A percentile compares a stretch with the other conserved stretches of the same genome.
Conservation (phyloP, 306 rosid genomes). For the Cucumis hystrix region DNA sequence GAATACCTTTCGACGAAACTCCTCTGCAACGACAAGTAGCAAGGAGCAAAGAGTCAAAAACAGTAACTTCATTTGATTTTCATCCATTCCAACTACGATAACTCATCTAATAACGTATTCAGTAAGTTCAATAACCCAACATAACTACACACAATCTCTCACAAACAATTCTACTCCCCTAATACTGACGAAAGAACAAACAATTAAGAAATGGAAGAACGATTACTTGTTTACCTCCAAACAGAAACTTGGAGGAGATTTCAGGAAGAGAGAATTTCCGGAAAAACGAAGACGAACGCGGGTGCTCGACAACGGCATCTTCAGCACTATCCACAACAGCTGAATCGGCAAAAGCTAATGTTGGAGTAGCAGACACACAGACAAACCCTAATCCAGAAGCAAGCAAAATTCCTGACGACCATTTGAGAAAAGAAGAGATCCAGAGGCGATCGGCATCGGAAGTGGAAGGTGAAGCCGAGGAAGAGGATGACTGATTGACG, state of each 20-base stretch:
- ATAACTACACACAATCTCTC: background rate
- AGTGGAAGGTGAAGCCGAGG: slow-evolving; percentile 7
- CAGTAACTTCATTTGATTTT: background rate
- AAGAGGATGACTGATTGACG: slow-evolving; percentile 2
- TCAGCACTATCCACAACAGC: slow-evolving; percentile 10
- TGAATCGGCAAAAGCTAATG: slow-evolving; percentile 18
- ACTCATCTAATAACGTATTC: background rate
- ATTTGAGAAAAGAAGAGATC: slow-evolving; percentile 14
- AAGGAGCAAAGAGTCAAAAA: background rate
- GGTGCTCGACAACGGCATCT: background rate
- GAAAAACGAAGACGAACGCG: slow-evolving; percentile 13
- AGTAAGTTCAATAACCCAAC: background rate
- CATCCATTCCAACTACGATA: background rate
- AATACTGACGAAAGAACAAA: background rate
- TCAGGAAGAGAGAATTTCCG: slow-evolving; percentile 45
- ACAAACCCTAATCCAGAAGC: slow-evolving; percentile 49
- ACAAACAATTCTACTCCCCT: background rate
- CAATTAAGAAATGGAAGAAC: background rate
- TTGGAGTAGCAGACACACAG: slow-evolving; percentile 21
- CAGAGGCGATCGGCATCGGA: background rate
- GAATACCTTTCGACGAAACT: slow-evolving; percentile 71
- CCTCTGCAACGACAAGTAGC: slow-evolving; percentile 34
- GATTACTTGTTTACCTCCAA: slow-evolving; percentile 31
- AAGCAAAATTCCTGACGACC: slow-evolving; percentile 21
- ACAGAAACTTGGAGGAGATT: slow-evolving; percentile 14